Percentiles rank a stretch among this genome's conserved stretches.
These are phyloP conservation scores for Benincasa hispida DNA, from an alignment of 306 rosid genomes.

Conservation along the genomic window DNA sequence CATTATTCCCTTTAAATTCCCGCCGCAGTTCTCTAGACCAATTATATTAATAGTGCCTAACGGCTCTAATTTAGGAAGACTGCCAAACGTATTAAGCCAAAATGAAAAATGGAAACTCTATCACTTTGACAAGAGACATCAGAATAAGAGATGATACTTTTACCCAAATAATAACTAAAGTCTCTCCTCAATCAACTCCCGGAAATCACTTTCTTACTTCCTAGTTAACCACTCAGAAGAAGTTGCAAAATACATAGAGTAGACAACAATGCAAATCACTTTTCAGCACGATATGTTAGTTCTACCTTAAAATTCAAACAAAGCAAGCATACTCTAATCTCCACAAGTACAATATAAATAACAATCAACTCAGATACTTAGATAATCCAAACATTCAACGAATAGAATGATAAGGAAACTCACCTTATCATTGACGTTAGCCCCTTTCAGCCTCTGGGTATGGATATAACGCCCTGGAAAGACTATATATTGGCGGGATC, in stretches of 20 bases:
- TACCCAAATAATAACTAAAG: neutral
- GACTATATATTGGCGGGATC: conserved; percentile 82
- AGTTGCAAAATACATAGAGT: neutral
- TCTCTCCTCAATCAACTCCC: neutral
- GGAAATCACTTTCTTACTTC: neutral
- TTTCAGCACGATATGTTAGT: neutral
- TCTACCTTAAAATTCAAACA: neutral
- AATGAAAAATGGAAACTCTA: neutral
- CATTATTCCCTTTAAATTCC: neutral
- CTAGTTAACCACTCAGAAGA: neutral
- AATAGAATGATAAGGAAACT: conserved; percentile 1
- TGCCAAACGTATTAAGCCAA: neutral
- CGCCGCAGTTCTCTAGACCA: neutral
- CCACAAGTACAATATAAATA: neutral
- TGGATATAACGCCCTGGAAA: conserved; percentile 73
- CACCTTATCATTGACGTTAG: conserved; percentile 78
- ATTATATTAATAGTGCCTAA: neutral
- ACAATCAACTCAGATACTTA: neutral
- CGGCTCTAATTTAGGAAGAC: neutral
- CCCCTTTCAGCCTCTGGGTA: conserved; percentile 84
- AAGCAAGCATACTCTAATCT: neutral
- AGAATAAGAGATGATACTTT: neutral
- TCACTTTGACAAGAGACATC: neutral
- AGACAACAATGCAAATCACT: neutral
- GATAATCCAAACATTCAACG: conserved; percentile 8